Evolutionary conservation across 2,329 filamentous ascomycete species (phyloP).

Genomic region (Alternaria tenuissima): DNA sequence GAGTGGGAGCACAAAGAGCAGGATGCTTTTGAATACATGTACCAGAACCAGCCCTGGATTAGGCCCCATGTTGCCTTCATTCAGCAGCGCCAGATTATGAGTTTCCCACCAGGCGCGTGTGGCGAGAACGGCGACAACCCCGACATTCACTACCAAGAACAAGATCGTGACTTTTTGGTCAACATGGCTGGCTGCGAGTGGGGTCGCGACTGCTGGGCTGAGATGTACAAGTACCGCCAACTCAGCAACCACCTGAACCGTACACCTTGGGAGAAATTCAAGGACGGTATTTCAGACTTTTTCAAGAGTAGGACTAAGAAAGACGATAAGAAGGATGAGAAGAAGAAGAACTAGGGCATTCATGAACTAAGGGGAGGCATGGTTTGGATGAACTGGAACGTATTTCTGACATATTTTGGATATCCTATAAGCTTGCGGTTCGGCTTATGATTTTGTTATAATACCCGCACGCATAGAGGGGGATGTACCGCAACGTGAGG

Average conservation of each 20-base stretch:
- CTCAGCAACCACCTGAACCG: slow-evolving; percentile 90
- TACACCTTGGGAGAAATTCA: slow-evolving; percentile 76
- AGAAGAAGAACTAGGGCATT: slow-evolving; percentile 23
- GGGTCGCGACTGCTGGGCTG: slow-evolving; percentile 96
- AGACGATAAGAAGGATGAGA: slow-evolving; percentile 25
- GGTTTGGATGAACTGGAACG: slow-evolving; percentile 9
- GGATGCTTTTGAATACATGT: slow-evolving; percentile 91
- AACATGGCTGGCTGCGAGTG: slow-evolving; percentile 99
- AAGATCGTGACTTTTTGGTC: slow-evolving; percentile 89
- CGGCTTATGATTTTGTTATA: slow-evolving; percentile 20
- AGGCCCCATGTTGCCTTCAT: slow-evolving; percentile 88
- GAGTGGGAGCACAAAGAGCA: slow-evolving; percentile 99
- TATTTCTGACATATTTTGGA: slow-evolving; percentile 19
- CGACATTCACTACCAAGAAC: slow-evolving; percentile 83
- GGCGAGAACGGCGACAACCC: slow-evolving; percentile 77
- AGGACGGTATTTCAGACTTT: slow-evolving; percentile 55
- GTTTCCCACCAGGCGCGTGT: slow-evolving; percentile 90
- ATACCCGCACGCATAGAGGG: slow-evolving; percentile 19
- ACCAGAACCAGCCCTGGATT: slow-evolving; percentile 90
- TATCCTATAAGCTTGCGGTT: slow-evolving; percentile 13
- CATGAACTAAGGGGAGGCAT: not conserved
- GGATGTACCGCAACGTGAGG: slow-evolving; percentile 11
- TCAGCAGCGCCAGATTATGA: slow-evolving; percentile 90
- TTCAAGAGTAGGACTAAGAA: slow-evolving; percentile 43
- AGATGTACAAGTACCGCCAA: slow-evolving; percentile 95